Evolutionary conservation across 495 filamentous ascomycete species (phyloP), one percentile per base, ranked within the genome.

Genomic region (Penicillium samsonianum): DNA sequence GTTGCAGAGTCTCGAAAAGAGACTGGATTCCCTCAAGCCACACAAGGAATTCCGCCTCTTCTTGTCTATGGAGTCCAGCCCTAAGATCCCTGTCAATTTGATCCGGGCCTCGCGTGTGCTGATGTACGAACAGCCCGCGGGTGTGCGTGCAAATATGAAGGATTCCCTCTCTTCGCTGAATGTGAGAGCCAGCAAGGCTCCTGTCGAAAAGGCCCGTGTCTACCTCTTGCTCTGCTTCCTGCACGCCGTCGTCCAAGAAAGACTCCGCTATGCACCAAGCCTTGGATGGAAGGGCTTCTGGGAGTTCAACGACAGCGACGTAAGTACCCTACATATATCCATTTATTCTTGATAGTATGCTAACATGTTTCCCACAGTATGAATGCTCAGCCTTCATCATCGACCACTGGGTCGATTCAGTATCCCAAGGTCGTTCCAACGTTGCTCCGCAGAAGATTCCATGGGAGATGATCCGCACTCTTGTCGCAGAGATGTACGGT

Each of bases 271-370:
- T 67, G 93, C 92, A 19, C 95, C 94, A 2, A 94, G 83, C 50
- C 81, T 99, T 53, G 94, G 94, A 50, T 98, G 95, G 94, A 96
- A 96, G 78, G 90, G 91, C 54, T 96, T 96, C 82, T 99, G 94
- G 94, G 94, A 99, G 76, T 99, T 99, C 70, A 99, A 99, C 68
- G 94, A 99, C 72, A 96, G 92, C 62, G 94, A 98, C 74, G 92
- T 97, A 84, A 88, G 92, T 57, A 53, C 44, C 30, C 19, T 14
- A 23, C 14, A 11, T 14, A 23, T 12, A 11, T 30, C 19, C 10
- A 50, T 23, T 31, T 50, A 47, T 4, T 33, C 33, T 12, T 30
- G 38, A 49, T 10, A 20, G 14, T 56, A 56, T 28, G 42, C 65
- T 64, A 59, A 68, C 75, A 78, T 68, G 74, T 42, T 30, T 10